A percentile compares a stretch with the other conserved stretches of the same genome.
Evolutionary conservation across 2,329 filamentous ascomycete species (phyloP).

Genomic region (Fusarium oxysporum): DNA sequence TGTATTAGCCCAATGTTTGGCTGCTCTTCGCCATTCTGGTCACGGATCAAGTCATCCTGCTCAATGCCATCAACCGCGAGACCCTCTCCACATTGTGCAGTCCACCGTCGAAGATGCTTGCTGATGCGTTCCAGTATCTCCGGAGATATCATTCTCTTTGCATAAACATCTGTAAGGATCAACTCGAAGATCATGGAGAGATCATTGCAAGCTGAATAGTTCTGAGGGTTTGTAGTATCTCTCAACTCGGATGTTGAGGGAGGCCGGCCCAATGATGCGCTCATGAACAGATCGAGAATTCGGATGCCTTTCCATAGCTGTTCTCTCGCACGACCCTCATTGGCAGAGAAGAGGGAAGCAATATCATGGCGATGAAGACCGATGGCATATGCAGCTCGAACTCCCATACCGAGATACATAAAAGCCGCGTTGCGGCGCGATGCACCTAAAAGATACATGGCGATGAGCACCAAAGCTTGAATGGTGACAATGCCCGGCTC

Average conservation of each 20-base stretch:
- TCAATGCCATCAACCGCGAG: conserved; percentile 37
- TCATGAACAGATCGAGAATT: conserved; percentile 50
- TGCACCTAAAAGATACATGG: conserved; percentile 52
- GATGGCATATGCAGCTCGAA: conserved; percentile 52
- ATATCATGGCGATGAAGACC: conserved; percentile 49
- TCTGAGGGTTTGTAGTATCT: conserved; percentile 37
- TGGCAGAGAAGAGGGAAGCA: conserved; percentile 42
- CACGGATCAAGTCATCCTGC: conserved; percentile 32
- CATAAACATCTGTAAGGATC: conserved; percentile 51
- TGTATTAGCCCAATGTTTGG: conserved; percentile 45
- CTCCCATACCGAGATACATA: conserved; percentile 54
- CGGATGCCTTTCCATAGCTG: conserved; percentile 51
- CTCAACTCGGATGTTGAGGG: conserved; percentile 48
- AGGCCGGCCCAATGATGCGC: conserved; percentile 49
- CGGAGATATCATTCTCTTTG: conserved; percentile 47
- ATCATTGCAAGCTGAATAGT: conserved; percentile 47
- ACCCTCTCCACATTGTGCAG: conserved; percentile 34
- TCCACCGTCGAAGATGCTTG: conserved; percentile 41
- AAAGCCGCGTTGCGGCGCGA: conserved; percentile 53
- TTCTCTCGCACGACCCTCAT: conserved; percentile 45
- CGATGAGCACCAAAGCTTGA: conserved; percentile 51
- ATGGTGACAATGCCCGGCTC: conserved; percentile 51
- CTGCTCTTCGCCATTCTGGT: conserved; percentile 32
- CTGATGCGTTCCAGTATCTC: conserved; percentile 45
- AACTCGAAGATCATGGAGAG: conserved; percentile 53